Conservation (phyloP, 2,329 filamentous ascomycete species). For the Diaporthe ilicicola region DNA sequence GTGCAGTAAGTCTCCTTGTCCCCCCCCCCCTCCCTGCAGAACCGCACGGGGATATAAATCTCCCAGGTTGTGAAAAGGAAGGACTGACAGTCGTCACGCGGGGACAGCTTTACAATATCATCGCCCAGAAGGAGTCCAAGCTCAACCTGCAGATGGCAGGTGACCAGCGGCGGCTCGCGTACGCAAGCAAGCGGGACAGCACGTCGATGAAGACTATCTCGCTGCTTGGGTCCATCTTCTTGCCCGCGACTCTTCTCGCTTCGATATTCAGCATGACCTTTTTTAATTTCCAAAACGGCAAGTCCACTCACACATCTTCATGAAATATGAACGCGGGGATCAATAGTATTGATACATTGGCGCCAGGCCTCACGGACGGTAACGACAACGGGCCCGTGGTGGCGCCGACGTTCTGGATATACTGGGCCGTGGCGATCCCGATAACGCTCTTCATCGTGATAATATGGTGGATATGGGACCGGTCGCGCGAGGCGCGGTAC, state of each 20-base stretch:
- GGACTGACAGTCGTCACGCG: neutral
- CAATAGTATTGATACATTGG: neutral
- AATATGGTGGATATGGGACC: constrained; percentile 64
- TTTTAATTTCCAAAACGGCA: constrained; percentile 66
- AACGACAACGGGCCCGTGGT: constrained; percentile 51
- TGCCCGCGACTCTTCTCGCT: constrained; percentile 69
- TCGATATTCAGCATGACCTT: constrained; percentile 74
- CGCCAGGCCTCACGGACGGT: constrained; percentile 1
- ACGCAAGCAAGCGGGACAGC: constrained; percentile 68
- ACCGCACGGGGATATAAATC: constrained; percentile 19
- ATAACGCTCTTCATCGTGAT: constrained; percentile 63
- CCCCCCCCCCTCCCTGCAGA: neutral
- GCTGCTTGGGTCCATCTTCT: constrained; percentile 68
- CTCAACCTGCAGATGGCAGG: constrained; percentile 70
- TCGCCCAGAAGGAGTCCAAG: constrained; percentile 70
- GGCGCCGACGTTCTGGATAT: constrained; percentile 66
- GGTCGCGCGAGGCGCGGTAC: constrained; percentile 57
- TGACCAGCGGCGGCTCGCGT: constrained; percentile 66
- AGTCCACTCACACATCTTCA: constrained; percentile 31
- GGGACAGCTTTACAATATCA: constrained; percentile 69
- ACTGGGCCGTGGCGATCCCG: constrained; percentile 69
- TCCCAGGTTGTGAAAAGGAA: neutral
- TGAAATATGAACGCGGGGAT: too few relatives aligned
- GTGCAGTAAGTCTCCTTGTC: constrained; percentile 56
- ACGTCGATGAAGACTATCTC: constrained; percentile 73